These are phyloP conservation scores for Cercospora sp. DNA, from an alignment of 2,329 filamentous ascomycete species.

Conservation along the genomic window DNA sequence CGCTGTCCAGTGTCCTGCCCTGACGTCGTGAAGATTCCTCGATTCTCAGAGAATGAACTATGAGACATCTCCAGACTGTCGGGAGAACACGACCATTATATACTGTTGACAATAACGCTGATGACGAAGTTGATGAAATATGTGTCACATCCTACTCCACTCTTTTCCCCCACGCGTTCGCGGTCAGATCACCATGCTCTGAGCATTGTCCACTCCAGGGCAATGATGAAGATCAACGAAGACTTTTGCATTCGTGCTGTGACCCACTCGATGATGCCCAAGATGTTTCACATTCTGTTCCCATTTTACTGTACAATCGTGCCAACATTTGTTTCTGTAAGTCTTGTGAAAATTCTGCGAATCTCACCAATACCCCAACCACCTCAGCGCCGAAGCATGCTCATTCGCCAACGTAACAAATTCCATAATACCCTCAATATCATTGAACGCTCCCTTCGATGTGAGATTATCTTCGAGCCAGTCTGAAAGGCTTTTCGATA, in stretches of 20 bases:
- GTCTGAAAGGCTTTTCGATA: conserved; percentile 12
- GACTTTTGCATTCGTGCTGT: neutral
- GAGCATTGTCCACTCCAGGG: neutral
- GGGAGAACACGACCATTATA: neutral
- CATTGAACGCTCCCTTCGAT: neutral
- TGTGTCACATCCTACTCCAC: neutral
- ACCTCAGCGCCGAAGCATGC: conserved; percentile 22
- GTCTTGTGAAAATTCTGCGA: no score
- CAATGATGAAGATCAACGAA: neutral
- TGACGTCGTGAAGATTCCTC: neutral
- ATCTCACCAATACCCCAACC: conserved; percentile 18
- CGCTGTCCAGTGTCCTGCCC: neutral
- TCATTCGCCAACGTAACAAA: conserved; percentile 17
- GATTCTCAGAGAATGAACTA: neutral
- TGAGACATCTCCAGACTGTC: neutral
- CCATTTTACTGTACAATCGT: no score
- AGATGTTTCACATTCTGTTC: neutral
- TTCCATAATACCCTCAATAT: conserved; percentile 10
- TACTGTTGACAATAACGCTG: neutral
- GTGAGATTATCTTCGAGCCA: conserved; percentile 11
- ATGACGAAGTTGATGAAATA: neutral
- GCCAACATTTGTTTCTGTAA: no score
- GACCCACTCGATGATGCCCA: neutral
- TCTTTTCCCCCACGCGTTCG: neutral
- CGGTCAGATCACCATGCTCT: neutral